A percentile compares a stretch with the other conserved stretches of the same genome.
Conservation (phyloP, 305 asterid species). For the Euphrasia arctica region DNA sequence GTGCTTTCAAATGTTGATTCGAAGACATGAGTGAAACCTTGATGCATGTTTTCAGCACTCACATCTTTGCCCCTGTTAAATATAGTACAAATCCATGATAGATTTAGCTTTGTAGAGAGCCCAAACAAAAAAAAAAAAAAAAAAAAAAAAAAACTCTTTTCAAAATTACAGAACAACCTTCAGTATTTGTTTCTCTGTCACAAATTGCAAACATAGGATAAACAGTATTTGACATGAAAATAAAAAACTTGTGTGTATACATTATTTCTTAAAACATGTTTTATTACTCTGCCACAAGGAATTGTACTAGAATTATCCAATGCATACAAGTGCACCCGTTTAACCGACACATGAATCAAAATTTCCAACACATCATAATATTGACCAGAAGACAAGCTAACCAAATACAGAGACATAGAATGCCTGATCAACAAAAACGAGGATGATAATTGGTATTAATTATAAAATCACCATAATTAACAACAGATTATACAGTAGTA, state of each 20-base stretch:
- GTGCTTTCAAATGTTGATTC: slow-evolving; percentile 74
- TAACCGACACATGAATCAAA: neutral
- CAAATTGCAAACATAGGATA: neutral
- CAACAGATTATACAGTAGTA: neutral
- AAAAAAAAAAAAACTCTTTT: neutral
- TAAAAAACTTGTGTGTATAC: neutral
- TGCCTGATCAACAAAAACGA: neutral
- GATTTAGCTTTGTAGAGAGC: neutral
- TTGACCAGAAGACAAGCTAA: neutral
- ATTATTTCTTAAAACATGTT: too few relatives aligned
- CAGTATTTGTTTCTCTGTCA: neutral
- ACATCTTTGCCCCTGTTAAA: slow-evolving; percentile 70
- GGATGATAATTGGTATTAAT: neutral
- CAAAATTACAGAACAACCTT: neutral
- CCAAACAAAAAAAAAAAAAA: neutral
- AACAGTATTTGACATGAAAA: neutral
- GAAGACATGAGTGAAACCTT: slow-evolving; percentile 81
- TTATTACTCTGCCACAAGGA: neutral
- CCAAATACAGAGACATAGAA: neutral
- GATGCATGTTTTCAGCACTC: slow-evolving; percentile 65
- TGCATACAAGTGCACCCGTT: neutral
- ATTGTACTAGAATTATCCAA: slow-evolving; percentile 3
- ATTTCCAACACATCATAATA: neutral
- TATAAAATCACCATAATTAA: too few relatives aligned
- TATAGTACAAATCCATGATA: neutral